phyloP scores from a whole-genome alignment of 106 monocot species.

The Vanilla planifolia region DNA sequence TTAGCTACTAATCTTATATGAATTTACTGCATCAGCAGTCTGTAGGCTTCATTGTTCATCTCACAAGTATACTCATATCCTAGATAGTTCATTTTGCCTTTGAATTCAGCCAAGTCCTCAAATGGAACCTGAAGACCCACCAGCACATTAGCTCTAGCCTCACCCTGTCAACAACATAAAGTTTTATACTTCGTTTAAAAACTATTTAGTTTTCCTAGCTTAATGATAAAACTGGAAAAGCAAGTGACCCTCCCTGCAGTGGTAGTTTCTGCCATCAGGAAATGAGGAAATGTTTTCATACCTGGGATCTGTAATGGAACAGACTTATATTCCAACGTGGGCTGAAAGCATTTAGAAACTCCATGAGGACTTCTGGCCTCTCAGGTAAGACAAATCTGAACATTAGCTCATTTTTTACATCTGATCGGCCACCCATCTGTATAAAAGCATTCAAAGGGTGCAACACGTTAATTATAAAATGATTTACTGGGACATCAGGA shows the following conservation, averaged over 20 bases:
- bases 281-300: too few species aligned
- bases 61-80: conserved; percentile 76
- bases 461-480: too few species aligned
- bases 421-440: conserved; percentile 90
- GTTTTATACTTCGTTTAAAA: too few species aligned
- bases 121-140: conserved; percentile 76
- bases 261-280: too few species aligned
- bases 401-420: conserved; percentile 69
- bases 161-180: conserved; percentile 54
- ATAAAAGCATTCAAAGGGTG: not conserved
- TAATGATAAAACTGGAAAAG: too few species aligned
- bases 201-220: too few species aligned
- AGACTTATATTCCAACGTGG: conserved; percentile 94
- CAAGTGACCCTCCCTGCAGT: too few species aligned
- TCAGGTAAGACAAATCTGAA: conserved; percentile 87
- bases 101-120: conserved; percentile 67
- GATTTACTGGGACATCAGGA: too few species aligned
- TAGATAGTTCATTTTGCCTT: conserved; percentile 34
- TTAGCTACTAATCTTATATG: not conserved
- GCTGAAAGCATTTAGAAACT: conserved; percentile 88
- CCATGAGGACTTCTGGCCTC: conserved; percentile 76
- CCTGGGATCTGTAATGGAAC: conserved; percentile 96
- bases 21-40: conserved; percentile 59
- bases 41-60: conserved; percentile 58
- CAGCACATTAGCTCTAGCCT: conserved; percentile 77